Evolutionary conservation across 805 yeast genomes (phyloP), one percentile per base, ranked within the genome.

Genomic region (Saccharomycopsis selenospora): DNA sequence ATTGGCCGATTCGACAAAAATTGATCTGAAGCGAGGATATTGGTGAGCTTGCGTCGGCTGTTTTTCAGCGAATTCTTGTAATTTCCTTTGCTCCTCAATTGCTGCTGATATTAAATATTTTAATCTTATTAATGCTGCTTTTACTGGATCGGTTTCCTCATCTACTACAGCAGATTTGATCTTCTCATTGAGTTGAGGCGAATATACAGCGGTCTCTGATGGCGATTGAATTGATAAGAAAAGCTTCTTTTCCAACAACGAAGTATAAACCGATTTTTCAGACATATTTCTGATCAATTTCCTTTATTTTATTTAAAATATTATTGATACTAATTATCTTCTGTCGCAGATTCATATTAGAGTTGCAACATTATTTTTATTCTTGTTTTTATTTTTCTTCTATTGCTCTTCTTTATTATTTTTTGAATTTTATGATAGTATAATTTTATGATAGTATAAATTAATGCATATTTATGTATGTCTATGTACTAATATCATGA

Each of bases 1-100:
- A 2, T 48, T 47, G 4, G 61, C 36, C 2, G 52, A 29, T 3
- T 46, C 23, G 28, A 56, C 53, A 23, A 53, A 42, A n/a, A n/a
- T n/a, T n/a, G n/a, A n/a, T n/a, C n/a, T n/a, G n/a, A n/a, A n/a
- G n/a, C n/a, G n/a, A n/a, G n/a, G n/a, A n/a, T n/a, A n/a, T n/a
- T n/a, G n/a, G n/a, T n/a, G n/a, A n/a, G n/a, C n/a, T n/a, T n/a
- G n/a, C n/a, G n/a, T n/a, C n/a, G n/a, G n/a, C n/a, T n/a, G n/a
- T n/a, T n/a, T n/a, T n/a, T n/a, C n/a, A n/a, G n/a, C n/a, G n/a
- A n/a, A n/a, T n/a, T n/a, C 13, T 45, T 24, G 2, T 46, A 25
- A 43, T 55, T 53, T 26, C 45, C 40, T 4, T 46, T 42, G n/a
- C 25, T 40, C n/a, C n/a, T n/a, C n/a, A n/a, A 18, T 18, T 11